phyloP scores from a whole-genome alignment of 2,329 filamentous ascomycete species.

The Boeremia lycopersici region DNA sequence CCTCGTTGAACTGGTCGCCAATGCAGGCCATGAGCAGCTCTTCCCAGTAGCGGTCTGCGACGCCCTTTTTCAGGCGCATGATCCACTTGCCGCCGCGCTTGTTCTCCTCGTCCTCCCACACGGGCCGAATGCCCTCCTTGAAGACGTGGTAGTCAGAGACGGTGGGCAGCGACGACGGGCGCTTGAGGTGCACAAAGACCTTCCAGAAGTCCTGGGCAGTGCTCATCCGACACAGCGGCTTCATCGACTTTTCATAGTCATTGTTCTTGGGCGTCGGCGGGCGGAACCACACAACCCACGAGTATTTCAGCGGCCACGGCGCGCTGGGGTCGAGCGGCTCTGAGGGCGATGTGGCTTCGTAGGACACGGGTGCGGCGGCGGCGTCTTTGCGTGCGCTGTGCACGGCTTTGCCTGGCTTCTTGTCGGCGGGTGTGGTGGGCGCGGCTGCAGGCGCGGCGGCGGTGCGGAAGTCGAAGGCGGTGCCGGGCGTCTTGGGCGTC shows the following conservation, averaged over 20 bases:
- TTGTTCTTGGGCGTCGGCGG: conserved; percentile 96
- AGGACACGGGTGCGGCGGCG: conserved; percentile 29
- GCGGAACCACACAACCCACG: conserved; percentile 97
- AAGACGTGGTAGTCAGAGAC: conserved; percentile 99
- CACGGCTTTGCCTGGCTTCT: conserved; percentile 53
- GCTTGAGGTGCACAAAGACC: conserved; percentile 86
- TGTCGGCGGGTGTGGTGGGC: conserved; percentile 66
- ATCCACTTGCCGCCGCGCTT: conserved; percentile 98
- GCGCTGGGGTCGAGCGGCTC: conserved; percentile 46
- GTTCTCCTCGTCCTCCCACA: conserved; percentile 99
- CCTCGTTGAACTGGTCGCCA: conserved; percentile 92
- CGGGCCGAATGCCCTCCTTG: conserved; percentile 92
- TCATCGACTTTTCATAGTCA: conserved; percentile 96
- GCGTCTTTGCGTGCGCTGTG: conserved; percentile 46
- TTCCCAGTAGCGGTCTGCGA: conserved; percentile 97
- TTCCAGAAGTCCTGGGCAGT: conserved; percentile 91
- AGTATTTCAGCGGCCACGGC: conserved; percentile 72
- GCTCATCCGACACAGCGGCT: conserved; percentile 79
- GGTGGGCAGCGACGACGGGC: conserved; percentile 83
- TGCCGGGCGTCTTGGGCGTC: conserved; percentile 83
- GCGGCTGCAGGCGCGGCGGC: conserved; percentile 52
- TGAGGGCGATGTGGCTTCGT: conserved; percentile 47
- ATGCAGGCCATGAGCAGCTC: conserved; percentile 88
- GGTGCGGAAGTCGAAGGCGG: conserved; percentile 78
- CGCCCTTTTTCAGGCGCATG: conserved; percentile 93